Evolutionary conservation across 1,284 basidiomycete species (phyloP), one percentile per base, ranked within the genome.

Genomic region (Neonothopanus nambi): DNA sequence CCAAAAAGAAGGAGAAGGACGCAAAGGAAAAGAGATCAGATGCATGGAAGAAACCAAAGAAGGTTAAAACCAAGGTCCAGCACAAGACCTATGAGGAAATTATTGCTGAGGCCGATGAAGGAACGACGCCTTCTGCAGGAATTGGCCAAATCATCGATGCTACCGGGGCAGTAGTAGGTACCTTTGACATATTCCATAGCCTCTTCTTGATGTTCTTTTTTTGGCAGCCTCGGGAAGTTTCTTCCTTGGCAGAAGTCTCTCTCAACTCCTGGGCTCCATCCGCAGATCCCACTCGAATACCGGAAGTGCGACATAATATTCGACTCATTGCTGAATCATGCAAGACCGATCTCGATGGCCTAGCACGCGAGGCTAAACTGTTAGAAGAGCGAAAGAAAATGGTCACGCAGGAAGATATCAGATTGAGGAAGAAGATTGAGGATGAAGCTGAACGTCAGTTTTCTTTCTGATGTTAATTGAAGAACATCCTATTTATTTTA

Each of bases 71-170:
- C 24, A 91, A 85, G 69, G 76, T 95, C 23, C 86, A 94, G 65
- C 93, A 96, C 74, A 95, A 95, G 77, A 94, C 93, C 0, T 98
- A 97, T 65, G 95, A 98, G 68, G 84, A 98, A 69, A 91, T 98
- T 52, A 68, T 98, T 42, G 89, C 89, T 3, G 94, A 95, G 67
- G 85, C 89, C 18, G 90, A 88, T 0, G 76, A 81, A 57, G 81
- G 85, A 35, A 56, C 63, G 18, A 72, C 77, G 1, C 63, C 76
- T 3, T 62, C 73, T 4, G 62, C 84, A 3, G 84, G 85, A 1
- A 69, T 94, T 43, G 94, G 93, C 2, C 83, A 88, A 61, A 95
- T 98, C 30, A 89, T 97, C 50, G 95, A 98, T 69, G 91, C 95
- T n/a, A 91, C 93, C 13, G 91, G 95, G 38, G 90, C 91, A 55